Base-by-base conservation (phyloP, 179 eudicot species). In the Silene noctiflora region DNA sequence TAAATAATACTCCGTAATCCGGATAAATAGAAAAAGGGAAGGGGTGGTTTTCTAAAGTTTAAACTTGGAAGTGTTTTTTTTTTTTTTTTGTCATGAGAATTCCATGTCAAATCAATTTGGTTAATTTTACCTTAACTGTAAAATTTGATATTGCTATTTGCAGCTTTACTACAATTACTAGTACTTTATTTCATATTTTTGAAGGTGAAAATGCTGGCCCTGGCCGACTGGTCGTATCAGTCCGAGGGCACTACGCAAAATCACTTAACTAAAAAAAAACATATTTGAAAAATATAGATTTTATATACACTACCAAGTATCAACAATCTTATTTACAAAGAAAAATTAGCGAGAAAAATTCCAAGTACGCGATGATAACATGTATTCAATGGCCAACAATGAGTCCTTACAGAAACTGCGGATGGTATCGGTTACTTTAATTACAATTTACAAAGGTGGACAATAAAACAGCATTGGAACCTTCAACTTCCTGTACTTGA, bases 1-100 rank as follows among this genome's bases (percentile, higher is more conserved):
- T 62, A 74, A 82, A 78, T 78, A 82, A 75, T 66, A 10, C 42
- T 35, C 9, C 42, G 42, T 35, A 35, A 35, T 35, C 42, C 67
- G 77, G 75, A 58, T 66, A 58, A 64, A 75, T 58, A 69, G 55
- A 19, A 58, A 29, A 20, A 22, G 55, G 20, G 24, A 69, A 13
- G 61, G 46, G 17, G 29, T 16, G 9, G 62, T 44, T 24, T 4
- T 70, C 8, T 51, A n/a, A 69, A 69, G 56, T 22, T 69, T 6
- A 42, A 69, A 46, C 58, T 42, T 42, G 33, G 14, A 48, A 48
- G 55, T 70, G 61, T 70, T 70, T 24, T n/a, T 72, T 53, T 53
- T 70, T 70, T 24, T n/a, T 72, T 53, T 53, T 16, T 53, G 63
- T 29, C 64, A 55, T 72, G 64, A 72, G 58, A 25, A 25, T 27